Evolutionary conservation across 345 rosid genomes (phyloP), one percentile per base, ranked within the genome.

Genomic region (Melastoma malabathricum): DNA sequence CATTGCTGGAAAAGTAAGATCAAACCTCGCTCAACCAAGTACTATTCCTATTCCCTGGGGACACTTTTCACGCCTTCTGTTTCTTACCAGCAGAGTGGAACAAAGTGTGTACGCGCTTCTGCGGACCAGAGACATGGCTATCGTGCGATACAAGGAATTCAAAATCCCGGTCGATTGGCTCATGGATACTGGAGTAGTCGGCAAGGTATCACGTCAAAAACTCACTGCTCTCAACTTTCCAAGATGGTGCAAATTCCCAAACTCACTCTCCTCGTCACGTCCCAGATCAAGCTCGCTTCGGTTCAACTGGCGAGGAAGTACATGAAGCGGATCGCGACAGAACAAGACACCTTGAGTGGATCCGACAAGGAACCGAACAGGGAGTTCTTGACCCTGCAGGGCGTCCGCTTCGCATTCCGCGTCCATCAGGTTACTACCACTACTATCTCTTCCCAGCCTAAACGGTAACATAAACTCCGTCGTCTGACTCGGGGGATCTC

Each of bases 61-160:
- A 6, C 0, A 10, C 2, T 3, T 27, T 17, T 29, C 3, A 6
- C n/a, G 29, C 20, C 14, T 49, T 12, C 7, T 31, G 13, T 45
- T 18, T 15, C 48, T 59, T 45, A 0, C 9, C 51, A 58, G 57
- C 72, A 87, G 98, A 61, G 88, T 92, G 71, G 98, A 92, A 62
- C 86, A 81, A 52, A 83, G 94, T 51, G 95, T 92, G 15, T 84
- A 77, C 48, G 97, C 98, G 2, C 86, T 87, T 48, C 62, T 92
- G 54, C 94, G 96, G 3, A 92, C 98, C 44, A 77, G 96, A 69
- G 95, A 92, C 75, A 87, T 87, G 96, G 97, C 98, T 43, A 31
- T 83, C 56, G 77, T 95, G 25, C 63, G 90, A 12, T 92, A 87
- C 59, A 84, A 55, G 70, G 98, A 92, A 38, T 92, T 87, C 12